These are phyloP conservation scores for Floccularia luteovirens DNA, from an alignment of 768 basidiomycete species.

Conservation along the genomic window DNA sequence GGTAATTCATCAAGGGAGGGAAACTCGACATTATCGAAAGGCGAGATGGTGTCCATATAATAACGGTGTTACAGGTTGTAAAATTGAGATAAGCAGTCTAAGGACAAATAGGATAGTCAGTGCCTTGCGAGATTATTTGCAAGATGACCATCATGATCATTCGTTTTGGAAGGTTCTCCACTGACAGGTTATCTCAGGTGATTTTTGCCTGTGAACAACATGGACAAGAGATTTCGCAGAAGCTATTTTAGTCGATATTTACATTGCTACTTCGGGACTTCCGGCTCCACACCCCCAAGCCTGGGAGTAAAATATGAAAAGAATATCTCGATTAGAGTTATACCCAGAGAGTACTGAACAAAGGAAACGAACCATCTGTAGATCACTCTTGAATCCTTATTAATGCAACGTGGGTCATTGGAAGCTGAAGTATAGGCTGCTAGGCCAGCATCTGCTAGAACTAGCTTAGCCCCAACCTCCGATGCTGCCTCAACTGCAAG, in stretches of 20 bases:
- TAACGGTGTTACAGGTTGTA: background rate
- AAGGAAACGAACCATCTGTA: constrained; percentile 27
- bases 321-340: too few species aligned
- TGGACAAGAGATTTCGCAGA: too few species aligned
- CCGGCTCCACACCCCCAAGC: constrained; percentile 25
- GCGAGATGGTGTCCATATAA: constrained; percentile 10
- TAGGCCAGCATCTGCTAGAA: constrained; percentile 29
- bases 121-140: too few species aligned
- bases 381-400: constrained; percentile 30
- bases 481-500: constrained; percentile 29
- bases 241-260: too few species aligned
- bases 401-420: constrained; percentile 27
- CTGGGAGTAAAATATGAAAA: constrained; percentile 10
- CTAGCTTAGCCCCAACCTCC: constrained; percentile 27
- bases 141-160: too few species aligned
- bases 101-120: background rate
- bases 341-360: constrained; percentile 1
- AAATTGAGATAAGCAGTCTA: background rate
- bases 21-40: constrained; percentile 14
- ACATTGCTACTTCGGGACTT: constrained; percentile 4
- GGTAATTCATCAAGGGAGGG: constrained; percentile 12
- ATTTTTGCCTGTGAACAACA: too few species aligned
- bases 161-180: too few species aligned
- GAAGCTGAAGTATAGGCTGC: constrained; percentile 29
- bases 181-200: too few species aligned